Percentiles rank a stretch among this genome's conserved stretches.
Conservation (phyloP, 805 yeast genomes). For the Ogataea methanolica region DNA sequence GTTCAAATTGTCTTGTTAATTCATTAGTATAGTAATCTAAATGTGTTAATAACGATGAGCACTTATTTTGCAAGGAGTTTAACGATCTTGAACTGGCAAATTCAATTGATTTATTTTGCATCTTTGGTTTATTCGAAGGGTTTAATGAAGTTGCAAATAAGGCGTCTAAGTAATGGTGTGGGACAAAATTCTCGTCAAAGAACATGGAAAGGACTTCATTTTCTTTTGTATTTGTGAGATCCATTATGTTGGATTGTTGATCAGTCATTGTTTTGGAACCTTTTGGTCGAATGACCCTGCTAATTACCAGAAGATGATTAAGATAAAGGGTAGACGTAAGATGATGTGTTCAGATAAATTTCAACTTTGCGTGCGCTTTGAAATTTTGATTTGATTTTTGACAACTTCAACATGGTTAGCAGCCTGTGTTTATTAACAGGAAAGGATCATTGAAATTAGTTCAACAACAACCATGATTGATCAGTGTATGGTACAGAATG, state of each 20-base stretch:
- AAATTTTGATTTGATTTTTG: background rate
- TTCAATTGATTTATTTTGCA: conserved; percentile 23
- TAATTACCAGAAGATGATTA: too few relatives aligned
- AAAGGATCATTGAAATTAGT: background rate
- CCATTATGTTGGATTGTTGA: background rate
- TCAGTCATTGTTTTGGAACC: background rate
- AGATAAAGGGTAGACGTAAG: too few relatives aligned
- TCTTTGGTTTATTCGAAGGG: conserved; percentile 6
- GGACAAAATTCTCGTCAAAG: conserved; percentile 61
- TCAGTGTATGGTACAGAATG: conserved; percentile 13
- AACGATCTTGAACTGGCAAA: conserved; percentile 30
- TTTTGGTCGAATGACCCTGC: too few relatives aligned
- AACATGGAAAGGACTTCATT: conserved; percentile 57
- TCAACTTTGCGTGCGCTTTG: background rate
- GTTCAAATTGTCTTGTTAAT: conserved; percentile 48
- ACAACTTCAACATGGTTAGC: background rate
- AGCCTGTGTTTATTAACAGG: background rate
- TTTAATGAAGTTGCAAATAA: conserved; percentile 41
- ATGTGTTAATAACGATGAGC: conserved; percentile 50
- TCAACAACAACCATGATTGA: conserved; percentile 1
- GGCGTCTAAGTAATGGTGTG: conserved; percentile 62
- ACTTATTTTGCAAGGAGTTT: conserved; percentile 40
- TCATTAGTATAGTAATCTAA: conserved; percentile 61
- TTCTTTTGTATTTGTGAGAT: conserved; percentile 9
- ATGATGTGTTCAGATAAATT: too few relatives aligned